phyloP scores from a whole-genome alignment of 768 basidiomycete species.

The Leucocoprinus birnbaumii region DNA sequence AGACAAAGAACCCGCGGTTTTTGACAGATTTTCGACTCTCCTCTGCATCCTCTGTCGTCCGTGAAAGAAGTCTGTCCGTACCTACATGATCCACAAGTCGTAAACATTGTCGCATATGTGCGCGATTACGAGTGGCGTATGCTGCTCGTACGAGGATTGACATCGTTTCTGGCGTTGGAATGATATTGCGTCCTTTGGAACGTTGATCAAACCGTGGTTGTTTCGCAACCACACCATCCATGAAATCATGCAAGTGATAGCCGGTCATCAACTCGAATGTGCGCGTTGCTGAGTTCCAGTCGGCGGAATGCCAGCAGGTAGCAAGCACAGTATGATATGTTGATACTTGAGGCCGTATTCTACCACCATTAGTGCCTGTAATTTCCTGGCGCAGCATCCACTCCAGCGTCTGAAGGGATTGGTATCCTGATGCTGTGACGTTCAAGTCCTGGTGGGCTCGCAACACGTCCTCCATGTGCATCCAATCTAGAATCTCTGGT shows the following conservation, averaged over 20 bases:
- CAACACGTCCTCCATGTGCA: conserved; percentile 63
- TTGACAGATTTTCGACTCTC: conserved; percentile 31
- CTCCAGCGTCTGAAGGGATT: conserved; percentile 57
- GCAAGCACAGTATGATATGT: conserved; percentile 63
- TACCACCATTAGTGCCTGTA: conserved; percentile 37
- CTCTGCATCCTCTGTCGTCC: conserved; percentile 18
- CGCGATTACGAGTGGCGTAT: conserved; percentile 43
- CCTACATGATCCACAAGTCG: conserved; percentile 54
- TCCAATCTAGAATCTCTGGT: conserved; percentile 40
- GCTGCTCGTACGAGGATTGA: conserved; percentile 59
- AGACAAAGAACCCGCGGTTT: conserved; percentile 36
- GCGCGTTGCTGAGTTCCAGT: conserved; percentile 58
- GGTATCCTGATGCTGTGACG: conserved; percentile 35
- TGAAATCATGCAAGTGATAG: conserved; percentile 51
- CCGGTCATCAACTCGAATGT: conserved; percentile 76
- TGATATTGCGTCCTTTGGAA: conserved; percentile 38
- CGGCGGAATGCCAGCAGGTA: conserved; percentile 59
- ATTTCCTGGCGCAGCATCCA: conserved; percentile 67
- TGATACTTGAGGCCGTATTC: conserved; percentile 41
- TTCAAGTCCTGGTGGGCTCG: conserved; percentile 46
- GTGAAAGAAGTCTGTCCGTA: conserved; percentile 30
- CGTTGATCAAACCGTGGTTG: conserved; percentile 40
- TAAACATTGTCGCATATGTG: conserved; percentile 56
- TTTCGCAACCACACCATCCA: conserved; percentile 37
- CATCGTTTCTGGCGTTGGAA: conserved; percentile 51